phyloP scores from a whole-genome alignment of 1,284 basidiomycete genomes.

The Filobasidium uniguttulatum region DNA sequence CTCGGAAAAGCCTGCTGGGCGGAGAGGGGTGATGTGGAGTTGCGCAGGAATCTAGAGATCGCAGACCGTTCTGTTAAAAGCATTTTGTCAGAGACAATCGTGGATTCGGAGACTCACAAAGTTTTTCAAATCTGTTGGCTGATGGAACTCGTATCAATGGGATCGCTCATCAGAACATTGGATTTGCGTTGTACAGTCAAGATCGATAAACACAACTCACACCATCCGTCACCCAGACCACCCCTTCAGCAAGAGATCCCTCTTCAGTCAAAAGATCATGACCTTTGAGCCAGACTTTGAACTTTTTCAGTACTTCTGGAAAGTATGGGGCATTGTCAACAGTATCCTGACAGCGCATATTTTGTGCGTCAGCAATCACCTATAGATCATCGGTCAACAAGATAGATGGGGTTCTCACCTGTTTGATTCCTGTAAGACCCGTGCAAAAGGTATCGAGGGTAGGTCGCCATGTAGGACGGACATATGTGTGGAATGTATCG shows the following conservation, averaged over 20 bases:
- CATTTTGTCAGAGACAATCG: constrained; percentile 21
- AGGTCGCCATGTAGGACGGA: constrained; percentile 75
- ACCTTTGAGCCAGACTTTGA: constrained; percentile 52
- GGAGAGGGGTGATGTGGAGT: constrained; percentile 31
- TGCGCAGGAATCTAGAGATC: constrained; percentile 36
- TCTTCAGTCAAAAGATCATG: constrained; percentile 35
- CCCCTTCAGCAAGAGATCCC: constrained; percentile 24
- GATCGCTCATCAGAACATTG: not conserved
- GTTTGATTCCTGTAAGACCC: constrained; percentile 76
- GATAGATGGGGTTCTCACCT: constrained; percentile 43
- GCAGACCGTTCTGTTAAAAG: constrained; percentile 1
- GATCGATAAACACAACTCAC: constrained; percentile 20
- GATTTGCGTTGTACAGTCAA: no score
- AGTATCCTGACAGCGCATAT: constrained; percentile 45
- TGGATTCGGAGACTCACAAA: constrained; percentile 19
- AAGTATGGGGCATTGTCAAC: constrained; percentile 69
- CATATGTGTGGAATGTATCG: constrained; percentile 75
- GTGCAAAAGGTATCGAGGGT: constrained; percentile 70
- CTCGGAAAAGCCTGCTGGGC: constrained; percentile 14
- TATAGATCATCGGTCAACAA: not conserved
- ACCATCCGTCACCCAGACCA: constrained; percentile 43
- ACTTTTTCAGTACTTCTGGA: constrained; percentile 49
- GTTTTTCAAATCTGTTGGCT: constrained; percentile 33
- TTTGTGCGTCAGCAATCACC: not conserved
- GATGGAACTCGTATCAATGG: not conserved